Base-by-base conservation (phyloP, 2,329 filamentous ascomycete species). In the Verticillium alfalfae region DNA sequence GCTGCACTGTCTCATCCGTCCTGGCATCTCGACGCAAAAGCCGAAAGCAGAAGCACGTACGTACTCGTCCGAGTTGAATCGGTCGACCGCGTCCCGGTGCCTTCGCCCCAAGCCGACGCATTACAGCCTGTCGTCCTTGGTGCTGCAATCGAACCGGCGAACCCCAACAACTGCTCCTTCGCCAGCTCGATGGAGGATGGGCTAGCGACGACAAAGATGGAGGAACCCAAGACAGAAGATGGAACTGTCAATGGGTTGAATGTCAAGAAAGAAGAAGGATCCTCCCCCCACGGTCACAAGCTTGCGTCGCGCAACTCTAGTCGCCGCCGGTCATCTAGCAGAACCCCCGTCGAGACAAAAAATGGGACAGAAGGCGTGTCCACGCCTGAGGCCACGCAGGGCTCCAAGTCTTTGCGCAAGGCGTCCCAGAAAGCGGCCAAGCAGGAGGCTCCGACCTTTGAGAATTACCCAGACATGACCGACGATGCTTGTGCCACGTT, bases 391-490 rank as follows among this genome's bases (percentile, higher is more conserved):
- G 77, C 77, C 38, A 71, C 68, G 26, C 86, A 90, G 70, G 83
- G 86, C 49, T 85, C 89, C 56, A 96, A 91, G 74, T 45, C 61
- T 3, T 61, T 61, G 12, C 64, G 64, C 37, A 65, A 66, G 52
- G 49, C 57, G 12, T 63, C 64, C 22, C 64, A 66, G 31, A 66
- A 65, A 34, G 75, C 87, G 58, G 75, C 84, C 62, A 76, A 83
- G 64, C 85, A 86, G 61, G 82, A 88, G 62, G 82, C 88, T 59
- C 81, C 80, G 60, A 79, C 97, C 12, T 97, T 90, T 73, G 75
- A 82, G 69, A 83, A 96, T 74, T 79, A 94, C 36, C 88, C 91
- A 45, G 89, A 97, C 75, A 88, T 87, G 67, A 96, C 92, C 3
- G 77, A 81, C 39, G 91, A 95, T 68, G 91, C 95, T 4, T 88